Conservation (phyloP, 1,139 yeast genomes). For the Suhomyces chickasaworum region DNA sequence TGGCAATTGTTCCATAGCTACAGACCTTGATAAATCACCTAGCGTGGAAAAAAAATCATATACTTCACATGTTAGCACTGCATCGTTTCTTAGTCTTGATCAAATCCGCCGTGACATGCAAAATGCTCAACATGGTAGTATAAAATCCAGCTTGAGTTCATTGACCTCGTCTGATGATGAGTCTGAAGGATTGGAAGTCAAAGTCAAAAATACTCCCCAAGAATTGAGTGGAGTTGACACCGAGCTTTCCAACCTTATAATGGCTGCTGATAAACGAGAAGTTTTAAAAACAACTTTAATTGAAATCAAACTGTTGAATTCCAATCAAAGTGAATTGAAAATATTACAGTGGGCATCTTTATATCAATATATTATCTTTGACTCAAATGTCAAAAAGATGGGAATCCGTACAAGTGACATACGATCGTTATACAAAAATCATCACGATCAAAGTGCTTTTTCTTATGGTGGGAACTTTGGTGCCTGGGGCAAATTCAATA, state of each 20-base stretch:
- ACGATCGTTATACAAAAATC: slow-evolving; percentile 23
- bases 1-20: too few relatives aligned
- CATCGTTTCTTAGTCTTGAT: slow-evolving; percentile 34
- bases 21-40: slow-evolving; percentile 2
- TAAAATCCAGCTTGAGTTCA: slow-evolving; percentile 18
- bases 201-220: background rate
- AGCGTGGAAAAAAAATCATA: slow-evolving; percentile 10
- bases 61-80: slow-evolving; percentile 24
- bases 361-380: slow-evolving; percentile 30
- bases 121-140: background rate
- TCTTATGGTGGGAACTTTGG: slow-evolving; percentile 4
- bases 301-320: slow-evolving; percentile 11
- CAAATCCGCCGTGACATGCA: slow-evolving; percentile 26
- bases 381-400: slow-evolving; percentile 17
- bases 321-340: slow-evolving; percentile 21
- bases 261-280: slow-evolving; percentile 13
- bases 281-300: slow-evolving; percentile 13
- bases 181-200: slow-evolving; percentile 10
- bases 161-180: slow-evolving; percentile 30
- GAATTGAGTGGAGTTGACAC: background rate
- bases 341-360: slow-evolving; percentile 34
- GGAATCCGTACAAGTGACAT: slow-evolving; percentile 24
- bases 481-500: slow-evolving; percentile 8
- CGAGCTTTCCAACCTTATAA: slow-evolving; percentile 8
- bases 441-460: slow-evolving; percentile 4